Evolutionary conservation across 2,329 filamentous ascomycete species (phyloP).

Genomic region (Macrophomina tecta): DNA sequence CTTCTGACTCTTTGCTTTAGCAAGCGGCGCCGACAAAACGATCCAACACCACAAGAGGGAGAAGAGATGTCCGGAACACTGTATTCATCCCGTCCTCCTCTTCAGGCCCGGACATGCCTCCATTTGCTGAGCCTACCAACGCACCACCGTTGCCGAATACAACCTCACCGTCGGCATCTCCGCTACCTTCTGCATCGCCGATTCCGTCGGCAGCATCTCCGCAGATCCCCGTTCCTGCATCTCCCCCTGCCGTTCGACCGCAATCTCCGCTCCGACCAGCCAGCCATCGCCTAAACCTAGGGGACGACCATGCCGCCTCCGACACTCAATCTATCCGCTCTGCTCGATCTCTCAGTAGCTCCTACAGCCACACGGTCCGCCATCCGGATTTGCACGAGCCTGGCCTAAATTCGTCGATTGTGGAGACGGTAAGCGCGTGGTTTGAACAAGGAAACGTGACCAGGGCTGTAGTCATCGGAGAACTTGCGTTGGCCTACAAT

Average conservation of each 20-base stretch:
- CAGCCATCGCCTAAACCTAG: constrained; percentile 34
- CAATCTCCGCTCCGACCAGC: constrained; percentile 32
- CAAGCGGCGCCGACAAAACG: constrained; percentile 61
- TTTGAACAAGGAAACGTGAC: constrained; percentile 78
- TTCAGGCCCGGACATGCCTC: constrained; percentile 26
- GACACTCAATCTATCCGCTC: constrained; percentile 94
- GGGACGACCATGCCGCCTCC: constrained; percentile 68
- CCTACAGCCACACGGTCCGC: constrained; percentile 65
- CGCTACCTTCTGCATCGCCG: constrained; percentile 33
- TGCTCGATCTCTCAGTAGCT: constrained; percentile 75
- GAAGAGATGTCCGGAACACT: constrained; percentile 90
- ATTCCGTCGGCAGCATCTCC: constrained; percentile 30
- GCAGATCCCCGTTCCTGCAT: constrained; percentile 22
- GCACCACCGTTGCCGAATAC: constrained; percentile 33
- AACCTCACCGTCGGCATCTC: constrained; percentile 14
- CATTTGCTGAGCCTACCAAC: constrained; percentile 29
- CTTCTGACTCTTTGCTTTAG: constrained; percentile 47
- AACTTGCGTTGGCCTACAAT: constrained; percentile 88
- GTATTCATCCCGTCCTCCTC: constrained; percentile 66
- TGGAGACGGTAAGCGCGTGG: constrained; percentile 86
- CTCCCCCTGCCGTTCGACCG: constrained; percentile 29
- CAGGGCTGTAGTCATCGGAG: constrained; percentile 78
- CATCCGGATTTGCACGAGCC: constrained; percentile 82
- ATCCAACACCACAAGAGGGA: constrained; percentile 79
- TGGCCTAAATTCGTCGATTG: constrained; percentile 85